These are phyloP conservation scores for Aspergillus clavatus DNA, from an alignment of 2,329 filamentous ascomycete species.

Conservation along the genomic window DNA sequence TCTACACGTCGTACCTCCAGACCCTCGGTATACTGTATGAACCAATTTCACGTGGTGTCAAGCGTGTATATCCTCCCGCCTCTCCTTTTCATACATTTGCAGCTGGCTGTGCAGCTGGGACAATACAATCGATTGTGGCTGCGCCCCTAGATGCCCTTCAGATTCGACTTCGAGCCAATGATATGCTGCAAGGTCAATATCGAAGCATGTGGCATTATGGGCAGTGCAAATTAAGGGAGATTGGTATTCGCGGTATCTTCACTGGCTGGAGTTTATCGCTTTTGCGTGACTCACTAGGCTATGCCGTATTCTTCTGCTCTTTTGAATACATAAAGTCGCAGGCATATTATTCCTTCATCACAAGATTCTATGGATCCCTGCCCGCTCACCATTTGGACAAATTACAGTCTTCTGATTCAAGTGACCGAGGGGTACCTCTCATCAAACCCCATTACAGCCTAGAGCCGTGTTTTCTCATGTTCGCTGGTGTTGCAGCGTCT, in stretches of 20 bases:
- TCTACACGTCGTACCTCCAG: slow-evolving; percentile 62
- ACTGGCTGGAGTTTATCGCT: slow-evolving; percentile 59
- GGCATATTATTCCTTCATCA: slow-evolving; percentile 57
- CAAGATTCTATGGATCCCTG: slow-evolving; percentile 51
- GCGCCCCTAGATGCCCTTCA: slow-evolving; percentile 61
- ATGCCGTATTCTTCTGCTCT: slow-evolving; percentile 57
- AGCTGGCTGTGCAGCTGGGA: slow-evolving; percentile 56
- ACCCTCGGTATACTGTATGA: slow-evolving; percentile 54
- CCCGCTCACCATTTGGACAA: slow-evolving; percentile 24
- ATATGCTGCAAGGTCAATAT: slow-evolving; percentile 56
- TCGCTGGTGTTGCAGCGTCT: slow-evolving; percentile 56
- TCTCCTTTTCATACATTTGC: slow-evolving; percentile 50
- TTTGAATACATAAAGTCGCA: slow-evolving; percentile 63
- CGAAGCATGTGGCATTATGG: slow-evolving; percentile 62
- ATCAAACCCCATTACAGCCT: slow-evolving; percentile 61
- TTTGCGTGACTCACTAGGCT: slow-evolving; percentile 57
- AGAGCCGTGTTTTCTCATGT: slow-evolving; percentile 57
- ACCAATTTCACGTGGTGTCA: slow-evolving; percentile 52
- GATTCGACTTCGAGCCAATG: slow-evolving; percentile 55
- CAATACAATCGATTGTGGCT: slow-evolving; percentile 57
- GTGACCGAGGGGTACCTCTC: slow-evolving; percentile 35
- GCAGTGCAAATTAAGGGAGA: slow-evolving; percentile 52
- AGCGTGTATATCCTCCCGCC: slow-evolving; percentile 57
- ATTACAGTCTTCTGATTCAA: slow-evolving; percentile 23
- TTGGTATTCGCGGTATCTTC: slow-evolving; percentile 58